Conservation (phyloP, 306 rosid genomes). For the barrel medic (Medicago truncatula) region DNA sequence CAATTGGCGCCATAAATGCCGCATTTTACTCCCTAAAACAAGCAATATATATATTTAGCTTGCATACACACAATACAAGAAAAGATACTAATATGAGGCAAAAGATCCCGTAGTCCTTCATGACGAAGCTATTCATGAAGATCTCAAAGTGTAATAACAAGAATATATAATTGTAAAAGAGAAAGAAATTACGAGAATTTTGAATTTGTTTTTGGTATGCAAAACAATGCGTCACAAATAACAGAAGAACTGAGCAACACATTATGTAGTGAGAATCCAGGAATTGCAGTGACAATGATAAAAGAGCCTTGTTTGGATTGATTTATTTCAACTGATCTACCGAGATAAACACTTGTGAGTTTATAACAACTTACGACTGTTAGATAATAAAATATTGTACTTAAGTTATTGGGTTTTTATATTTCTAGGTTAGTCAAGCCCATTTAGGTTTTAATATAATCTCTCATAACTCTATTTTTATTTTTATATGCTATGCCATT, state of each 20-base stretch:
- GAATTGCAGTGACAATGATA: background rate
- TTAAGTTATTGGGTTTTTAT: no score
- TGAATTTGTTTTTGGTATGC: background rate
- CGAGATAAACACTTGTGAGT: background rate
- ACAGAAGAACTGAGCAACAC: background rate
- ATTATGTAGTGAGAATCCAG: constrained; percentile 21
- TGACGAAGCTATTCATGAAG: background rate
- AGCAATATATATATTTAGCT: constrained; percentile 21
- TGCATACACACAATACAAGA: constrained; percentile 12
- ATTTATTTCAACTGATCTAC: background rate
- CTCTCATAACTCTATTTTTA: no score
- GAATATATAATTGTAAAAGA: background rate
- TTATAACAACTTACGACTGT: background rate
- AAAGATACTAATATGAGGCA: constrained; percentile 1
- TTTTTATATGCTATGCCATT: no score
- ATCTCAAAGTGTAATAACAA: constrained; percentile 1
- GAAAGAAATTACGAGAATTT: background rate
- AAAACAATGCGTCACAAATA: constrained; percentile 14
- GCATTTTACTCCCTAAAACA: constrained; percentile 75
- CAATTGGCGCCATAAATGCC: constrained; percentile 87
- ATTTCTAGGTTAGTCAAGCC: no score
- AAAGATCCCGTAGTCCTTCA: background rate
- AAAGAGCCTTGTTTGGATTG: background rate
- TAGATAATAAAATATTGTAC: no score
- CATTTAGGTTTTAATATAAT: no score